Evolutionary conservation across 345 rosid species (phyloP).

Genomic region (Rhizophora mangle): DNA sequence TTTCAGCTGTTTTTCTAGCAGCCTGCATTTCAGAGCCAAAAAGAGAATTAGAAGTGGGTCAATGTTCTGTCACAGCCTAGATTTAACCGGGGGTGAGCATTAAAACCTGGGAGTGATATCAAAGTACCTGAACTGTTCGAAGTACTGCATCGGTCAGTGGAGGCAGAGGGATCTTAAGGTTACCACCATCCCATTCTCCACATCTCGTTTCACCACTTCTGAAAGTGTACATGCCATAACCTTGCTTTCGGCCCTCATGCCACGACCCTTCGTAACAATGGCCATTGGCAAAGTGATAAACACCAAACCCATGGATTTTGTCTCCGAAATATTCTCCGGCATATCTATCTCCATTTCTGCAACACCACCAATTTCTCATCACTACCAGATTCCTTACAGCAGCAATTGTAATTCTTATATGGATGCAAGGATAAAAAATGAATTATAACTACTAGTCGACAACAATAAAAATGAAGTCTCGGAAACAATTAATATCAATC

Average conservation of each 20-base stretch:
- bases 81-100: neutral
- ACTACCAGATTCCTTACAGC: neutral
- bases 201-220: conserved; percentile 59
- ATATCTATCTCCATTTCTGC: conserved; percentile 88
- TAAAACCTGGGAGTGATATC: conserved; percentile 4
- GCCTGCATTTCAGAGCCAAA: conserved; percentile 39
- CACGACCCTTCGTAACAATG: conserved; percentile 95
- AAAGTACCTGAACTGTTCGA: conserved; percentile 62
- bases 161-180: conserved; percentile 47
- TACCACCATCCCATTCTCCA: conserved; percentile 81
- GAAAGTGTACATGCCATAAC: conserved; percentile 76
- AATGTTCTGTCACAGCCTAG: neutral
- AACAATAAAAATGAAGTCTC: too few species aligned
- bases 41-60: neutral
- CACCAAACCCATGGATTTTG: conserved; percentile 89
- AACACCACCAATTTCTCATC: conserved; percentile 20
- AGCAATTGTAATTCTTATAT: neutral
- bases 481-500: too few species aligned
- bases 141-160: conserved; percentile 43
- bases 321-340: conserved; percentile 94
- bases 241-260: conserved; percentile 96
- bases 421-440: too few species aligned
- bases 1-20: conserved; percentile 72
- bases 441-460: too few species aligned
- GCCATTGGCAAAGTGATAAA: conserved; percentile 82